Evolutionary conservation across 257 asterid species (phyloP).

Genomic region (Verbascum thapsus): DNA sequence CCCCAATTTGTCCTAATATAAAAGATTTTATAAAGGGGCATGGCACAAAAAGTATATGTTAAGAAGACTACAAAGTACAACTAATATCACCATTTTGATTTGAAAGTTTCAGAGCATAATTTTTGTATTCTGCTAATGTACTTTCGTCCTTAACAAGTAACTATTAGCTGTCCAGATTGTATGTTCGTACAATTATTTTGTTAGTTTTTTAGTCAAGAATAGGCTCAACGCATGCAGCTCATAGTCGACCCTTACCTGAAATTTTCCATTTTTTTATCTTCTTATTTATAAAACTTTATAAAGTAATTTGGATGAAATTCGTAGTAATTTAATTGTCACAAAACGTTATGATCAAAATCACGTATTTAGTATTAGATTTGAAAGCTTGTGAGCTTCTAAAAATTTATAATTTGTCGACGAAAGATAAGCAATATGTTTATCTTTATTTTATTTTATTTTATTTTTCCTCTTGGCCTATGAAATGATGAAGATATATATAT

Average conservation of each 20-base stretch:
- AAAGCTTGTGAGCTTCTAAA: too few species aligned
- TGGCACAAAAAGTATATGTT: not conserved
- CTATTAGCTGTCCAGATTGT: slow-evolving; percentile 25
- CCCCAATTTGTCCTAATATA: slow-evolving; percentile 6
- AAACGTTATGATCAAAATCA: too few species aligned
- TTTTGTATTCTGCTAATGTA: slow-evolving; percentile 1
- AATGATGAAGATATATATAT: slow-evolving; percentile 27
- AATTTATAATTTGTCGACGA: too few species aligned
- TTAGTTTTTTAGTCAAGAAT: slow-evolving; percentile 31
- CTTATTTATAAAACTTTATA: too few species aligned
- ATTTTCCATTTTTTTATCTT: slow-evolving; percentile 12
- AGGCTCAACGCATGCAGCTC: slow-evolving; percentile 14
- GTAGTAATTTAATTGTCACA: too few species aligned
- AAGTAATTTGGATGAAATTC: not conserved
- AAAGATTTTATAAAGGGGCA: not conserved
- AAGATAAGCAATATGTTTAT: too few species aligned
- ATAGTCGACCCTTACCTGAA: slow-evolving; percentile 12
- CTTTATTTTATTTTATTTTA: not conserved
- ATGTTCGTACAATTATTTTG: slow-evolving; percentile 34
- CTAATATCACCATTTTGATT: slow-evolving; percentile 2
- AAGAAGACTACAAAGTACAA: not conserved
- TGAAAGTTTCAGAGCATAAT: not conserved
- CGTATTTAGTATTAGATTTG: too few species aligned
- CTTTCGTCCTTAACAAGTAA: slow-evolving; percentile 23
- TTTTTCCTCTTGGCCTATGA: slow-evolving; percentile 14